Evolutionary conservation across 805 yeast species (phyloP).

Genomic region (Hanseniaspora lachancei): DNA sequence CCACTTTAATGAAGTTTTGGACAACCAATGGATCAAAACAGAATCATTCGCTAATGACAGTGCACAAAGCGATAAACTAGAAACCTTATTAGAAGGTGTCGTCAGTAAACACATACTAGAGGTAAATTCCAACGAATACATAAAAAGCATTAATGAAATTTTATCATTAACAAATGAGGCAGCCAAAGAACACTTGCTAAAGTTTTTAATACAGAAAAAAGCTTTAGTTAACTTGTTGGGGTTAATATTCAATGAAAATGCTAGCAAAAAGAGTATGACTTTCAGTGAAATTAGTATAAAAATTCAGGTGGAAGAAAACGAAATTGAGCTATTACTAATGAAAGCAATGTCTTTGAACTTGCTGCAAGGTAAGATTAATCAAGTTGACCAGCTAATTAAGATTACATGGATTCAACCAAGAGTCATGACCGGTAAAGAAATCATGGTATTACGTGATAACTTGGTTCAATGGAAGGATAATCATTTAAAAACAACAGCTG

Average conservation of each 20-base stretch:
- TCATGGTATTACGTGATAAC: conserved; percentile 58
- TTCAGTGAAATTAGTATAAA: conserved; percentile 65
- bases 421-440: conserved; percentile 71
- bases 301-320: conserved; percentile 44
- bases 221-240: conserved; percentile 86
- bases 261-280: conserved; percentile 45
- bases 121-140: conserved; percentile 34
- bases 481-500: conserved; percentile 54
- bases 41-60: conserved; percentile 40
- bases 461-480: conserved; percentile 66
- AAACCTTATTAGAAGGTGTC: conserved; percentile 45
- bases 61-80: conserved; percentile 47
- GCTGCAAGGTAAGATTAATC: conserved; percentile 82
- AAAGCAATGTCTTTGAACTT: conserved; percentile 76
- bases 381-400: conserved; percentile 62
- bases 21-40: conserved; percentile 46
- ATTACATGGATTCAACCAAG: conserved; percentile 95
- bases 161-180: background rate
- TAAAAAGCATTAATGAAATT: conserved; percentile 25
- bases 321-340: conserved; percentile 84
- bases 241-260: conserved; percentile 66
- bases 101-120: conserved; percentile 67
- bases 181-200: conserved; percentile 14
- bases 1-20: conserved; percentile 87
- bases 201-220: conserved; percentile 75